Evolutionary conservation across 345 rosid species (phyloP).

Genomic region (Murraya paniculata): DNA sequence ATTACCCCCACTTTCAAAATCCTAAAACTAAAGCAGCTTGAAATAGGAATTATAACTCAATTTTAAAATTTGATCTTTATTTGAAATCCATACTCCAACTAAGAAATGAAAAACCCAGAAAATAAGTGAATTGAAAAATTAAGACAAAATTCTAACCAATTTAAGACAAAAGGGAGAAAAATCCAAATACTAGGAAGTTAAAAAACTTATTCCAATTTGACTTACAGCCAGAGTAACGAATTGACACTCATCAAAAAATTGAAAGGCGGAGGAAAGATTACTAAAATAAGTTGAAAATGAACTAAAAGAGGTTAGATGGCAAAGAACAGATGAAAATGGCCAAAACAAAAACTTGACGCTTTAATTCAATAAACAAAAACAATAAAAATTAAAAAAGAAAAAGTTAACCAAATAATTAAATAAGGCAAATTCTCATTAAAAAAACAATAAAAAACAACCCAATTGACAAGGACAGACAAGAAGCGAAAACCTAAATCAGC

Average conservation of each 20-base stretch:
- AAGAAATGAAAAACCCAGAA: conserved; percentile 4
- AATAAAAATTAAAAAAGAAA: neutral
- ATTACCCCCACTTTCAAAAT: neutral
- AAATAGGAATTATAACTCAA: neutral
- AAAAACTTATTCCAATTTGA: too few species aligned
- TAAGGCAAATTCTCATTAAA: too few species aligned
- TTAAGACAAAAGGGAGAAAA: neutral
- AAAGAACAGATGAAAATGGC: neutral
- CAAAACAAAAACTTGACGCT: neutral
- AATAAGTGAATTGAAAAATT: neutral
- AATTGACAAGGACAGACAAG: too few species aligned
- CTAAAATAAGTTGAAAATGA: too few species aligned
- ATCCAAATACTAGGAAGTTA: too few species aligned
- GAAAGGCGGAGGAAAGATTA: too few species aligned
- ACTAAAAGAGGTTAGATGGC: too few species aligned
- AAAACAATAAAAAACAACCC: too few species aligned
- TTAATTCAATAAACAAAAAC: neutral
- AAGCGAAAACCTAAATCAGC: too few species aligned
- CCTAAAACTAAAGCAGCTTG: neutral
- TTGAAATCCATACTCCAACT: conserved; percentile 7
- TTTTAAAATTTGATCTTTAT: conserved; percentile 11
- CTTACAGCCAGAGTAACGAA: too few species aligned
- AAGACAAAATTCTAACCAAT: neutral
- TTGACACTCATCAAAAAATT: too few species aligned
- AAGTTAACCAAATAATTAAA: neutral